Evolutionary conservation across 2,329 filamentous ascomycete species (phyloP), one percentile per base, ranked within the genome.

Genomic region (Emmonsiellopsis sp.): DNA sequence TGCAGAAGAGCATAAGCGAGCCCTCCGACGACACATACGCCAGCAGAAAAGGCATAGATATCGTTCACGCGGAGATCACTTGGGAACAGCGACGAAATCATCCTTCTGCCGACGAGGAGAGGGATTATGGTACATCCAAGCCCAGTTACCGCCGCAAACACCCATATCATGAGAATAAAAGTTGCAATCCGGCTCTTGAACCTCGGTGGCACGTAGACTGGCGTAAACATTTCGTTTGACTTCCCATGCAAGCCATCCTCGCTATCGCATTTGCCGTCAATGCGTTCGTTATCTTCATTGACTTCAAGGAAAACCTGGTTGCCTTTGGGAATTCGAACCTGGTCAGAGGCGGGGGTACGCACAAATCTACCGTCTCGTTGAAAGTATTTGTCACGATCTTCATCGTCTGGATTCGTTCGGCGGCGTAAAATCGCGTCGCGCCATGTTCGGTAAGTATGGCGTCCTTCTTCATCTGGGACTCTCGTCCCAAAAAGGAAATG

Each of bases 401-500:
- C 67, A 78, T 83, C 56, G 31, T 47, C 52, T 1, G 30, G 30
- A 32, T 9, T 49, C 73, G 63, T 69, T 69, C 54, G 20, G 26
- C 67, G 65, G 50, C 64, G 61, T 8, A 67, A 58, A 2, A 75
- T 53, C 2, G 65, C 40, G 55, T 62, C 59, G 60, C 65, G 67
- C 84, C 85, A 88, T 1, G 76, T 81, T 59, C 78, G 79, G 30
- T 84, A 73, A 40, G 79, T 73, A 46, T 86, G 73, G 26, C 75
- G 76, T 7, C 89, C 88, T 70, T 96, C 89, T 67, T 98, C 92
- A 56, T 95, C 89, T 20, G 82, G 75, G 31, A 79, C 79, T 55
- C 89, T 82, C 61, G 95, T 87, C 11, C 88, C 89, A 65, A 98
- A 97, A 42, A 98, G 80, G 68, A 98, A 98, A 73, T 91, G 88